These are phyloP conservation scores for Sphaerobolus stellatus DNA, from an alignment of 1,284 basidiomycete genomes.

Conservation along the genomic window DNA sequence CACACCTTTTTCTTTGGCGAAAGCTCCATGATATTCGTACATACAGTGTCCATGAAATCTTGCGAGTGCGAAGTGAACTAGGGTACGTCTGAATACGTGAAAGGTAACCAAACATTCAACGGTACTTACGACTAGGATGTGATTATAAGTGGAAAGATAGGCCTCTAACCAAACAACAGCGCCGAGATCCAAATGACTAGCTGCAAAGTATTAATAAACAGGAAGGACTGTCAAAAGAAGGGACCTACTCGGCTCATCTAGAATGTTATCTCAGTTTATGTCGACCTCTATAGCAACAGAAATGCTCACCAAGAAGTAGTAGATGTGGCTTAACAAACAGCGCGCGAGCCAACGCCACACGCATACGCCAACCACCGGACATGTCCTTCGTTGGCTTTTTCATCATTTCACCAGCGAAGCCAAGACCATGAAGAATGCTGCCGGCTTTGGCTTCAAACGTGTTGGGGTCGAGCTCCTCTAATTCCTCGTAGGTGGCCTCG, in stretches of 20 bases:
- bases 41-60: constrained; percentile 97
- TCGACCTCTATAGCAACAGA: neutral
- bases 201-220: constrained; percentile 13
- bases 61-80: constrained; percentile 90
- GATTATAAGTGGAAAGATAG: constrained; percentile 96
- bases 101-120: constrained; percentile 3
- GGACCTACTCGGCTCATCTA: constrained; percentile 29
- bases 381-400: constrained; percentile 96
- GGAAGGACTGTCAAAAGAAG: too few relatives aligned
- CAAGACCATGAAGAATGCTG: constrained; percentile 95
- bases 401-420: constrained; percentile 93
- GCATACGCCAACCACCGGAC: constrained; percentile 99
- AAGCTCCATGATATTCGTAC: constrained; percentile 98
- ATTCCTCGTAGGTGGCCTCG: constrained; percentile 91
- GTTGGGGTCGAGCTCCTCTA: constrained; percentile 94
- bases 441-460: constrained; percentile 97
- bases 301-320: constrained; percentile 78
- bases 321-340: constrained; percentile 97
- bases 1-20: constrained; percentile 76
- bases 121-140: constrained; percentile 75
- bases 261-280: neutral
- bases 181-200: constrained; percentile 91
- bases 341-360: constrained; percentile 94
- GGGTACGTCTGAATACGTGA: neutral
- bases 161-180: constrained; percentile 99